phyloP scores from a whole-genome alignment of 2,329 filamentous ascomycete species.

The Nakataea oryzae region DNA sequence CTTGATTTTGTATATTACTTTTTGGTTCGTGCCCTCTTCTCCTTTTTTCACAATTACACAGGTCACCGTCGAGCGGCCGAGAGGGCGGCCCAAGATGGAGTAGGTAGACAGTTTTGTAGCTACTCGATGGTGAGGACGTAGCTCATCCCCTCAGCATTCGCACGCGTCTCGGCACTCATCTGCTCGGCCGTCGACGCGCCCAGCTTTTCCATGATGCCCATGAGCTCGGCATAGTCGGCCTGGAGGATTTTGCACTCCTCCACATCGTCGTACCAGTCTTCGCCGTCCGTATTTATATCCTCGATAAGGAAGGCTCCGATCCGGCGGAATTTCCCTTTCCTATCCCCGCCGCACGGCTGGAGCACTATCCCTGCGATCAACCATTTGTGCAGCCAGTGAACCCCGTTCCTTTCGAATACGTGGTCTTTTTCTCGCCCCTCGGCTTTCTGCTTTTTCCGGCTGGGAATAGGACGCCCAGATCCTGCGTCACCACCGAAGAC shows the following conservation, averaged over 20 bases:
- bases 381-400: background rate
- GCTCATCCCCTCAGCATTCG: background rate
- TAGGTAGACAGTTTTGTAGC: background rate
- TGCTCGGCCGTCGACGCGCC: background rate
- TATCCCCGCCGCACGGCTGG: background rate
- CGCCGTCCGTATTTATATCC: background rate
- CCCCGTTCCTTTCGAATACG: background rate
- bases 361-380: background rate
- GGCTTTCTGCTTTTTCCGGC: background rate
- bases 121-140: background rate
- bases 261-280: background rate
- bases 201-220: background rate
- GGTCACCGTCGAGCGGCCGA: no score
- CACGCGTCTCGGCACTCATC: background rate
- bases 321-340: background rate
- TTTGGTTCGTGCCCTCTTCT: no score
- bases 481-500: background rate
- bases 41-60: no score
- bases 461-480: background rate
- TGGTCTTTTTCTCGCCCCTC: background rate
- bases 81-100: no score
- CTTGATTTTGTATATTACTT: no score
- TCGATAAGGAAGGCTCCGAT: background rate
- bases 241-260: background rate
- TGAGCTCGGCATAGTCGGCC: background rate